Evolutionary conservation across 805 yeast genomes (phyloP), one percentile per base, ranked within the genome.

Genomic region (Lachancea nothofagi): DNA sequence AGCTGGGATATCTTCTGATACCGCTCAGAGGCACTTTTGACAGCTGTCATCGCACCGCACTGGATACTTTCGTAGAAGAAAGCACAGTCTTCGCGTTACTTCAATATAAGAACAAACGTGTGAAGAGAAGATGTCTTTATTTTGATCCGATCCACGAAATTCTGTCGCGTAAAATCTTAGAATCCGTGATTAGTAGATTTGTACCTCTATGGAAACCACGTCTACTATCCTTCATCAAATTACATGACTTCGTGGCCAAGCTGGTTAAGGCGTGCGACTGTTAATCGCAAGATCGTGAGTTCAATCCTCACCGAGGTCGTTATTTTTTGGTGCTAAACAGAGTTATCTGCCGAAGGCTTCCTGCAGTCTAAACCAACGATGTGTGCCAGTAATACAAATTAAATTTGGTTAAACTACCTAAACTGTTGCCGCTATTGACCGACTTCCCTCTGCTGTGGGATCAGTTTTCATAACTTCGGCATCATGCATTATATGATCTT

Each of bases 1-100:
- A 93, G 71, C 64, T 90, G 99, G 3, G 96, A 81, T 33, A 93
- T 78, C 67, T 85, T 86, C 64, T 90, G 97, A 66, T 93, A 93
- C 53, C 85, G 88, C 38, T 83, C 83, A 40, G 80, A 65, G 45
- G 78, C 74, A 40, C 67, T 55, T 49, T 71, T 72, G 20, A 48
- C 48, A 21, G 50, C 55, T 13, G 40, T 26, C 21, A 42, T 45
- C n/a, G 6, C 25, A 7, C 15, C 12, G 10, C 18, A 12, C 14
- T 9, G 23, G 9, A 31, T 23, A 12, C 26, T 7, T 23, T 8
- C 10, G 10, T 12, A 8, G 26, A n/a, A n/a, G n/a, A n/a, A n/a
- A n/a, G 34, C 26, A 20, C 17, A 31, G 18, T n/a, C 3, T n/a
- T n/a, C n/a, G n/a, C n/a, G n/a, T n/a, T n/a, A n/a, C n/a, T n/a